Conservation (phyloP, 2,329 filamentous ascomycete species). For the Akanthomyces uredinophilus region DNA sequence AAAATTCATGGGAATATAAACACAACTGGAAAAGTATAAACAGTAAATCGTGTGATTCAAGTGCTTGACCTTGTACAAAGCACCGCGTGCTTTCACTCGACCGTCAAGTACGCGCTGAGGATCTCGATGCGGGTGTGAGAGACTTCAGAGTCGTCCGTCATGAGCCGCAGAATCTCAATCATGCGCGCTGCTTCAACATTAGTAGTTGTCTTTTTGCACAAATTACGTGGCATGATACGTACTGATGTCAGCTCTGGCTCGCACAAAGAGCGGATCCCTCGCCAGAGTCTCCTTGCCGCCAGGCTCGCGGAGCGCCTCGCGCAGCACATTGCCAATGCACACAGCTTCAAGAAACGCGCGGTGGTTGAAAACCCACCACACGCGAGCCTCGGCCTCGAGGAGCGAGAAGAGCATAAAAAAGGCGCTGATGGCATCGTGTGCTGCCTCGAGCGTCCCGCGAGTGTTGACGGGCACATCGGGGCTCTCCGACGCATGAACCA, state of each 20-base stretch:
- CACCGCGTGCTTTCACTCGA: neutral
- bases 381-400: conserved; percentile 65
- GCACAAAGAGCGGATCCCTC: conserved; percentile 55
- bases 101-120: conserved; percentile 46
- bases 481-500: conserved; percentile 68
- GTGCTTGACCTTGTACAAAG: neutral
- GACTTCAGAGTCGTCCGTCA: conserved; percentile 55
- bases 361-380: conserved; percentile 85
- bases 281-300: conserved; percentile 40
- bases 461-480: conserved; percentile 60
- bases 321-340: conserved; percentile 59
- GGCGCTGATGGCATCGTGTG: conserved; percentile 66
- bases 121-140: conserved; percentile 56
- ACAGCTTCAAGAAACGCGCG: conserved; percentile 71
- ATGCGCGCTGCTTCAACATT: conserved; percentile 44
- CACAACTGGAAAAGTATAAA: neutral
- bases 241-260: conserved; percentile 58
- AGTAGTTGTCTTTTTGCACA: neutral
- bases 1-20: neutral
- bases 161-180: conserved; percentile 58
- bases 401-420: conserved; percentile 70
- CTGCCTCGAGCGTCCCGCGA: conserved; percentile 66
- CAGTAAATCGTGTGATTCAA: neutral
- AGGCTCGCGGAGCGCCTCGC: conserved; percentile 44
- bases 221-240: conserved; percentile 27